Evolutionary conservation across 208 protist genomes (phyloP).

Genomic region (Trypanosoma scelopori): DNA sequence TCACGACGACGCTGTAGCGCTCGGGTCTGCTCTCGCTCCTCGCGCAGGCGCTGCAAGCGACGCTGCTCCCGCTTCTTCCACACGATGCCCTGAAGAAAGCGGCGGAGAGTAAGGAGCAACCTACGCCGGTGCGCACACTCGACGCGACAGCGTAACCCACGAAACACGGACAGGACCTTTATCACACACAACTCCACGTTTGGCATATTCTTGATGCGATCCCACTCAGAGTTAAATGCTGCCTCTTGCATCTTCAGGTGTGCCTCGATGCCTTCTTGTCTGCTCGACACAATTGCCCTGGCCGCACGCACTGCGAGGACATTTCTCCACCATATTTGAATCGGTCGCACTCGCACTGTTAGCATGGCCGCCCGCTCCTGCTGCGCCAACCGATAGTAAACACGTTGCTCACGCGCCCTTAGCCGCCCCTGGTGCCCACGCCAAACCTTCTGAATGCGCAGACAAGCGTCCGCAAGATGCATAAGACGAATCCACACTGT

Average conservation of each 20-base stretch:
- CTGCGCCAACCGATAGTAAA: constrained; percentile 35
- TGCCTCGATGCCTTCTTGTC: constrained; percentile 31
- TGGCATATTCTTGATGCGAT: constrained; percentile 25
- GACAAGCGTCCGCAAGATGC: not conserved
- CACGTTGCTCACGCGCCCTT: constrained; percentile 28
- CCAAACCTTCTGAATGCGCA: constrained; percentile 36
- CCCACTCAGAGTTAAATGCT: constrained; percentile 29
- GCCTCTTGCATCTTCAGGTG: constrained; percentile 34
- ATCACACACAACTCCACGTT: constrained; percentile 24
- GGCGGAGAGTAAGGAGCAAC: constrained; percentile 25
- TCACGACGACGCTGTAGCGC: constrained; percentile 41
- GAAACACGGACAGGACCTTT: constrained; percentile 50
- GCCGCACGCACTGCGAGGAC: constrained; percentile 8
- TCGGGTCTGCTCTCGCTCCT: constrained; percentile 18
- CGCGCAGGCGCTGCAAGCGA: constrained; percentile 27
- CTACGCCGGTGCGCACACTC: constrained; percentile 21
- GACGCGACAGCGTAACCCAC: constrained; percentile 40
- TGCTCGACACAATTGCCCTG: constrained; percentile 5
- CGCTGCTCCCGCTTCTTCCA: constrained; percentile 31
- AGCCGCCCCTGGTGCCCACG: constrained; percentile 22
- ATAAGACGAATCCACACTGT: constrained; percentile 1
- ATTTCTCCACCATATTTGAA: constrained; percentile 19
- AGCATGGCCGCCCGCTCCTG: constrained; percentile 25
- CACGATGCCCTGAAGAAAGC: constrained; percentile 41
- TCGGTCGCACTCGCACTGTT: not conserved